phyloP scores from a whole-genome alignment of 768 basidiomycete species.

The Boletellus ananas region DNA sequence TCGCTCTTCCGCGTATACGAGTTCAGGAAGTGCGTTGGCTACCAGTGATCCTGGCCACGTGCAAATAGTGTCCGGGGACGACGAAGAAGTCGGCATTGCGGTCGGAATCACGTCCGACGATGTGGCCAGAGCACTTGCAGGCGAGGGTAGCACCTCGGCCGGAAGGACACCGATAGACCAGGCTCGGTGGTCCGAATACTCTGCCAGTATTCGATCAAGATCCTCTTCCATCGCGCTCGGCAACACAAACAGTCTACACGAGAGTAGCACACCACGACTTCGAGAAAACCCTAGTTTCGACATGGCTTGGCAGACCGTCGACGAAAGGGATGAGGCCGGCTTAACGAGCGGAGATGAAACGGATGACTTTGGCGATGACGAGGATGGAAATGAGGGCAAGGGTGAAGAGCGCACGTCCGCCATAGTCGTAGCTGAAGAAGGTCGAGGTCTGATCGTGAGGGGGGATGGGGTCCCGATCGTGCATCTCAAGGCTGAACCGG shows the following conservation, averaged over 20 bases:
- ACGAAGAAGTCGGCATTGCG: slow-evolving; percentile 50
- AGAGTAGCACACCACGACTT: slow-evolving; percentile 41
- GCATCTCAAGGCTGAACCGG: slow-evolving; percentile 65
- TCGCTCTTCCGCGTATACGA: slow-evolving; percentile 76
- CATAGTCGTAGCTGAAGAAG: slow-evolving; percentile 77
- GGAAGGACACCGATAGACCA: slow-evolving; percentile 57
- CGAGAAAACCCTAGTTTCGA: slow-evolving; percentile 73
- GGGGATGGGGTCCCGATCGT: slow-evolving; percentile 59
- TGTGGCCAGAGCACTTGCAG: slow-evolving; percentile 57
- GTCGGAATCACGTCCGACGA: slow-evolving; percentile 66
- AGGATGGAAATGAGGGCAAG: slow-evolving; percentile 45
- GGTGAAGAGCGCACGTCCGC: slow-evolving; percentile 75
- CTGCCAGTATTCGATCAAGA: slow-evolving; percentile 59
- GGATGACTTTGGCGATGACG: slow-evolving; percentile 49
- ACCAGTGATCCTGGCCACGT: slow-evolving; percentile 63
- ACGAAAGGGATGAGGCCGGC: slow-evolving; percentile 65
- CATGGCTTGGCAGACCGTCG: slow-evolving; percentile 68
- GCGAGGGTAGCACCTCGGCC: slow-evolving; percentile 46
- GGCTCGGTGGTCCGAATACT: slow-evolving; percentile 73
- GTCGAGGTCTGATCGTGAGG: slow-evolving; percentile 76
- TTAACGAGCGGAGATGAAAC: slow-evolving; percentile 53
- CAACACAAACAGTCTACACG: slow-evolving; percentile 39
- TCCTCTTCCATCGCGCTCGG: slow-evolving; percentile 62
- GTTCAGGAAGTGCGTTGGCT: slow-evolving; percentile 57
- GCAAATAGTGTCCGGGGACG: slow-evolving; percentile 56